phyloP scores from a whole-genome alignment of 1,139 yeast species.

The Pichia sp. region DNA sequence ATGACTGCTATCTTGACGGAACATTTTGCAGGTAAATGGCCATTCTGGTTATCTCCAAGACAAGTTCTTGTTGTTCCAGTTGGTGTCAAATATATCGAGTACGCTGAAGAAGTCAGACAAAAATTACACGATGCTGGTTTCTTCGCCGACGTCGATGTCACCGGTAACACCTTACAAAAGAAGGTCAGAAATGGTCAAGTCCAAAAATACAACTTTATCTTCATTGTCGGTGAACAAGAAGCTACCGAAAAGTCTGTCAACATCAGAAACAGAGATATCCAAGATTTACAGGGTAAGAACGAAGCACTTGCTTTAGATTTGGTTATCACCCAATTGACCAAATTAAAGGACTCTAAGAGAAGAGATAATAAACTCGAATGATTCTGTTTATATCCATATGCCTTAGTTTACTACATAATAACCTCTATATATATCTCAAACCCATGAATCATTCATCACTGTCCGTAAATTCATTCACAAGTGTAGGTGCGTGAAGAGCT shows the following conservation, averaged over 20 bases:
- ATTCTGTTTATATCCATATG: not conserved
- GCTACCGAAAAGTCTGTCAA: conserved; percentile 72
- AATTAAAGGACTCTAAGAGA: conserved; percentile 65
- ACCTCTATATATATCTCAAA: not conserved
- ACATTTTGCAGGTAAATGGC: conserved; percentile 98
- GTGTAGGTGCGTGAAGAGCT: not conserved
- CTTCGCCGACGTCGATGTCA: conserved; percentile 86
- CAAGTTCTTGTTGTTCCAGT: conserved; percentile 93
- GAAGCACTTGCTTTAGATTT: conserved; percentile 68
- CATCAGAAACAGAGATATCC: conserved; percentile 88
- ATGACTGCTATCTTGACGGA: conserved; percentile 97
- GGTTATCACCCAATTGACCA: conserved; percentile 63
- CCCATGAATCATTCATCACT: not conserved
- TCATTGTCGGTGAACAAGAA: conserved; percentile 95
- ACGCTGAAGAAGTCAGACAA: conserved; percentile 76
- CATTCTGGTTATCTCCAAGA: conserved; percentile 98
- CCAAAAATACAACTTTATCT: conserved; percentile 87
- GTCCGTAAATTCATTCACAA: too few relatives aligned
- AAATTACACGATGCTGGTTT: conserved; percentile 64
- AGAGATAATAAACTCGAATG: conserved; percentile 50
- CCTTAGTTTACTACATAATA: not conserved
- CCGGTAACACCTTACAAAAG: conserved; percentile 94
- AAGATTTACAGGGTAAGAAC: conserved; percentile 82
- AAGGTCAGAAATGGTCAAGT: conserved; percentile 94
- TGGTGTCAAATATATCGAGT: conserved; percentile 85